Conservation (phyloP, 164 flowering plant genomes). For the Sedum album region DNA sequence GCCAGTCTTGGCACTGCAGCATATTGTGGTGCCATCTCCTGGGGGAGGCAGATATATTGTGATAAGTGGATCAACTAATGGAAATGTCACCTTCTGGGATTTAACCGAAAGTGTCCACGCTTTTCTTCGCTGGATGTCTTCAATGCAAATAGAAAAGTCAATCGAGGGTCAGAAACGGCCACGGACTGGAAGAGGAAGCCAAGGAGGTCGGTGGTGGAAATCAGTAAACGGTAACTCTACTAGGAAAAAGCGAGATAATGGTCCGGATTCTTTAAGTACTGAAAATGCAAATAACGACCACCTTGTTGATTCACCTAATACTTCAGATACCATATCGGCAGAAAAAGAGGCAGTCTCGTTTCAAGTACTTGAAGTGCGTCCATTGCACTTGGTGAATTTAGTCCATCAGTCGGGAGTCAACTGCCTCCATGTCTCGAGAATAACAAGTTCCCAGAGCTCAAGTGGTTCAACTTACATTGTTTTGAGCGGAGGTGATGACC, state of each 20-base stretch:
- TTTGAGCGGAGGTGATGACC: conserved; percentile 96
- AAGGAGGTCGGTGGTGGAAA: conserved; percentile 92
- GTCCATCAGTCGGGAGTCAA: conserved; percentile 95
- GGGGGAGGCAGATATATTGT: conserved; percentile 37
- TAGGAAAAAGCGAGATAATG: conserved; percentile 19
- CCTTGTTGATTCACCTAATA: conserved; percentile 6
- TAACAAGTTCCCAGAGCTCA: conserved; percentile 16
- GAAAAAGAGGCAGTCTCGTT: conserved; percentile 20
- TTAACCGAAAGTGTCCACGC: conserved; percentile 54
- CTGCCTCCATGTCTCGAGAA: conserved; percentile 61
- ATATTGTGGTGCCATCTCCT: conserved; percentile 48
- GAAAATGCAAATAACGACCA: conserved; percentile 14
- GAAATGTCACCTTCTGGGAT: conserved; percentile 94
- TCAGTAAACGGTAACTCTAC: conserved; percentile 25
- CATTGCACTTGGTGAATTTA: conserved; percentile 46
- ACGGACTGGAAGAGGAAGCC: conserved; percentile 98
- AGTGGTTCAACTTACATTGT: conserved; percentile 27
- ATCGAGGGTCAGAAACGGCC: conserved; percentile 75
- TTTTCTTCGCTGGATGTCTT: conserved; percentile 47
- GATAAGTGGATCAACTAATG: conserved; percentile 92
- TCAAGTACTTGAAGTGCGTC: conserved; percentile 33
- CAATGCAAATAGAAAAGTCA: conserved; percentile 37
- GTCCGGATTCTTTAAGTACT: conserved; percentile 10
- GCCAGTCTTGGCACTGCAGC: conserved; percentile 80
- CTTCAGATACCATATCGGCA: conserved; percentile 8